A percentile compares a stretch with the other conserved stretches of the same genome.
Conservation (phyloP, 2,329 filamentous ascomycete species). For the Hypocreales sp. region DNA sequence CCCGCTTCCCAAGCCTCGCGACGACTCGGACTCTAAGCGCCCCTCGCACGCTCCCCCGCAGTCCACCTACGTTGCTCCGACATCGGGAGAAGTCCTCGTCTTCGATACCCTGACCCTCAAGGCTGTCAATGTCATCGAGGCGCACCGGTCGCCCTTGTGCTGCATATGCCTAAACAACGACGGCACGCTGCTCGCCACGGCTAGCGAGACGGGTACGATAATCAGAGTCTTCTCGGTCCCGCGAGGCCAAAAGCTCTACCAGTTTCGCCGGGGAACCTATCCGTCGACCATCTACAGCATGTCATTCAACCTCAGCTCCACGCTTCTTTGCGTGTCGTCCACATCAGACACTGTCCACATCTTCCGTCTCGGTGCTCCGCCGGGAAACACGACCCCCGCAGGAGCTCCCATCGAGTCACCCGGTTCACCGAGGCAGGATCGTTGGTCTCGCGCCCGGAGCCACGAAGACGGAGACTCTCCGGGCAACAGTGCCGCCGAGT, state of each 20-base stretch:
- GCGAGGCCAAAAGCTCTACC: slow-evolving; percentile 80
- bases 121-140: slow-evolving; percentile 88
- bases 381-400: slow-evolving; percentile 18
- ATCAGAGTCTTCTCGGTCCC: slow-evolving; percentile 92
- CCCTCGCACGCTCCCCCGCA: slow-evolving; percentile 76
- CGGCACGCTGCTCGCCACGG: slow-evolving; percentile 80
- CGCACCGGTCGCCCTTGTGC: slow-evolving; percentile 80
- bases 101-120: slow-evolving; percentile 84
- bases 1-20: slow-evolving; percentile 62
- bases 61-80: slow-evolving; percentile 65
- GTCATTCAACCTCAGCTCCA: slow-evolving; percentile 93
- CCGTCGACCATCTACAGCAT: slow-evolving; percentile 95
- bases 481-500: slow-evolving; percentile 32
- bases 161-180: slow-evolving; percentile 87
- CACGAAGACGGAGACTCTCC: slow-evolving; percentile 28
- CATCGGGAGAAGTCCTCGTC: slow-evolving; percentile 81
- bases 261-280: slow-evolving; percentile 90
- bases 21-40: slow-evolving; percentile 38
- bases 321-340: slow-evolving; percentile 86
- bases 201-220: slow-evolving; percentile 94
- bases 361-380: slow-evolving; percentile 57
- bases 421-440: slow-evolving; percentile 27
- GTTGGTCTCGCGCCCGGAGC: slow-evolving; percentile 37
- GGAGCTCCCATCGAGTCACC: slow-evolving; percentile 21
- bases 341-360: slow-evolving; percentile 95